Evolutionary conservation across 805 yeast species (phyloP), one percentile per base, ranked within the genome.

Genomic region (Saturnispora silvae): DNA sequence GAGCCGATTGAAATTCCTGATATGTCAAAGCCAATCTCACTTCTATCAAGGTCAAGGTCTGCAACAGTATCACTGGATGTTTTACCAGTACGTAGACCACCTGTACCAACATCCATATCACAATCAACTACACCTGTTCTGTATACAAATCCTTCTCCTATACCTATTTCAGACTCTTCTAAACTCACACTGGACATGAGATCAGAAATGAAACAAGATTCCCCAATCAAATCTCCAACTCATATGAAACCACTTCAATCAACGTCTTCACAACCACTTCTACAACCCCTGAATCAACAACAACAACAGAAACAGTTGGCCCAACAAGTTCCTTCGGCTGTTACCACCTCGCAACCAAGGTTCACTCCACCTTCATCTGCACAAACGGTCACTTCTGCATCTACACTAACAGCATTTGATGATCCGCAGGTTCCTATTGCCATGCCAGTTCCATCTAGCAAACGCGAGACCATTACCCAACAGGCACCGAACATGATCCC

Each of bases 391-490:
- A 19, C 61, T 3, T 60, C 54, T 8, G 40, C 42, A 2, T 13
- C 45, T 20, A 43, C 47, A 15, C 33, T 20, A 18, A 35, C 53
- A 4, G 34, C 47, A 9, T 27, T 46, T 14, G 42, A 40, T 6
- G 28, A 16, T 9, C 15, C 17, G 17, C 13, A 20, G 8, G 56
- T 78, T 31, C 72, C 75, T 42, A 64, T 81, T 16, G 86, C 80
- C 52, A 80, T 81, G 86, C 89, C 87, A 3, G 67, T 75, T 3
- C 87, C 89, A 1, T 67, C 42, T 3, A 28, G 77, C n/a, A 0
- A 65, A n/a, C 53, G 64, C 43, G 57, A 39, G 23, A 36, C 26
- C 13, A 31, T 36, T 10, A 22, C 39, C 10, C 24, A 25, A 25
- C 15, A 32, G 54, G 17, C 31, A 17, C 18, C 33, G 54, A 66